These are phyloP conservation scores for Trametes coccinea DNA, from an alignment of 768 basidiomycete genomes.

Conservation along the genomic window DNA sequence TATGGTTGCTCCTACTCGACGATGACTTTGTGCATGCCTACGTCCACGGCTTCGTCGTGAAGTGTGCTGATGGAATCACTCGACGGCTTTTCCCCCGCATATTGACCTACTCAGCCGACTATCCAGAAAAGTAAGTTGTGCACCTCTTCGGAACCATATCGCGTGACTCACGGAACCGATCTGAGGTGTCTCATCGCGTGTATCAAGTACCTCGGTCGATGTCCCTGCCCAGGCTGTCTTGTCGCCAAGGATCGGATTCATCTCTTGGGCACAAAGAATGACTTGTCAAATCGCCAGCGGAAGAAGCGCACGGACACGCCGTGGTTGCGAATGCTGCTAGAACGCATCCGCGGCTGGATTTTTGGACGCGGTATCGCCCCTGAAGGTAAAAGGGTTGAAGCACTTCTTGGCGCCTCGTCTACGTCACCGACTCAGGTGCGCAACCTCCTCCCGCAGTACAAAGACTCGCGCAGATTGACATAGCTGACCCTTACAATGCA, in stretches of 20 bases:
- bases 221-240: constrained; percentile 42
- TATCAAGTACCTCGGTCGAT: constrained; percentile 41
- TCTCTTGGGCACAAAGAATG: constrained; percentile 29
- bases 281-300: background rate
- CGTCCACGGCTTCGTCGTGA: constrained; percentile 29
- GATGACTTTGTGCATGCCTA: constrained; percentile 31
- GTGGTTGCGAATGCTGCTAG: background rate
- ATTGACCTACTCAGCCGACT: constrained; percentile 36
- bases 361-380: constrained; percentile 13
- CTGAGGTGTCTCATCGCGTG: constrained; percentile 34
- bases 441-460: background rate
- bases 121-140: constrained; percentile 39
- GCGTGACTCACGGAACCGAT: constrained; percentile 17
- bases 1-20: constrained; percentile 31
- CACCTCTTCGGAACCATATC: background rate
- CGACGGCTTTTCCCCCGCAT: constrained; percentile 30
- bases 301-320: constrained; percentile 12
- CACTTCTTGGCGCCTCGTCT: background rate
- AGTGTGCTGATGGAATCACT: constrained; percentile 29
- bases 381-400: background rate
- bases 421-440: constrained; percentile 12
- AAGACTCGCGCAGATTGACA: background rate
- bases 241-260: constrained; percentile 31
- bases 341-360: constrained; percentile 16
- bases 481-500: background rate